Percentiles rank a stretch among this genome's conserved stretches.
phyloP scores from a whole-genome alignment of 2,329 filamentous ascomycete species.

The Fusarium sp. region DNA sequence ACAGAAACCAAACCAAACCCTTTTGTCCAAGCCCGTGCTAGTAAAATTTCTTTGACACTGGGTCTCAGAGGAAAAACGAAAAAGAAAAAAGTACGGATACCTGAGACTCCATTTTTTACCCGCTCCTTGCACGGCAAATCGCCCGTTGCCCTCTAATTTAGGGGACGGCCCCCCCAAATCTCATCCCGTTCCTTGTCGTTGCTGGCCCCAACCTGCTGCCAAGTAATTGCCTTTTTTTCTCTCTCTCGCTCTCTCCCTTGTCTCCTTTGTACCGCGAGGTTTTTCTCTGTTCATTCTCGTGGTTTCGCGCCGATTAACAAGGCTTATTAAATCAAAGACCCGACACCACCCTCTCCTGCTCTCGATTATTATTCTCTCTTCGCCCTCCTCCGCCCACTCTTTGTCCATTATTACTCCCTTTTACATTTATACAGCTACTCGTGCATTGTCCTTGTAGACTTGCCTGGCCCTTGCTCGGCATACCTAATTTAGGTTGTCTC shows the following conservation, averaged over 20 bases:
- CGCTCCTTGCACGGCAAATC: slow-evolving; percentile 48
- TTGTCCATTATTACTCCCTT: slow-evolving; percentile 23
- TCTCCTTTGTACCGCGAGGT: slow-evolving; percentile 21
- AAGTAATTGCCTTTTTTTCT: slow-evolving; percentile 17
- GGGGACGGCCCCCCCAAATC: slow-evolving; percentile 37
- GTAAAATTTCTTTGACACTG: slow-evolving; percentile 43
- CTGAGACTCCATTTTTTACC: slow-evolving; percentile 45
- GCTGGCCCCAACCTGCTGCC: slow-evolving; percentile 42
- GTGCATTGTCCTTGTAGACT: background rate
- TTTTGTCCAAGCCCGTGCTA: slow-evolving; percentile 38
- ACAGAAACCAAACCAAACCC: slow-evolving; percentile 22
- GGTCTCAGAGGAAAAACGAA: slow-evolving; percentile 7
- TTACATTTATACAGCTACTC: slow-evolving; percentile 14
- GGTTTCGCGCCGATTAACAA: slow-evolving; percentile 31
- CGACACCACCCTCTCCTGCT: slow-evolving; percentile 5
- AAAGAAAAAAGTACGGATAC: too few relatives aligned
- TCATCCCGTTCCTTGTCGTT: slow-evolving; percentile 45
- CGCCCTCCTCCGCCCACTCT: slow-evolving; percentile 18
- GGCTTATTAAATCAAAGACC: slow-evolving; percentile 39
- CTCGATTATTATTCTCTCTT: slow-evolving; percentile 12
- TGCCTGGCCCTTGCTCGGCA: slow-evolving; percentile 28
- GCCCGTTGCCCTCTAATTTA: slow-evolving; percentile 44
- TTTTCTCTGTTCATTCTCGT: slow-evolving; percentile 28
- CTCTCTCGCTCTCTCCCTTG: background rate
- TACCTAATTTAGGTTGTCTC: slow-evolving; percentile 28